These are phyloP conservation scores for Nepenthes mirabilis DNA, from an alignment of 148 eudicot species.

Conservation along the genomic window DNA sequence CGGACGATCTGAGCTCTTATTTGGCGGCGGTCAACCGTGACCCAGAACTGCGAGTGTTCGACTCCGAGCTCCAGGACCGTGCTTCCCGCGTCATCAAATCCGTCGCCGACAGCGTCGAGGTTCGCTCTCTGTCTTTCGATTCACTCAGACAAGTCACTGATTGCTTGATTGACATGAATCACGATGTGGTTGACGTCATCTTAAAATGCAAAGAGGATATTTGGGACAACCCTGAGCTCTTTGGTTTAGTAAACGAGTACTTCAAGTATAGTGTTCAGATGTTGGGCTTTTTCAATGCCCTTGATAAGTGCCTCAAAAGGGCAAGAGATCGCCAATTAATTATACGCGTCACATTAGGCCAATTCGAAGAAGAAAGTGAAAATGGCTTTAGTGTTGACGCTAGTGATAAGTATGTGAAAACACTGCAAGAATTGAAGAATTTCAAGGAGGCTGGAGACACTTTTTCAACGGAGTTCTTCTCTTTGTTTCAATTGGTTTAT, in stretches of 20 bases:
- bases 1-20: constrained; percentile 8
- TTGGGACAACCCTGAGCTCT: constrained; percentile 23
- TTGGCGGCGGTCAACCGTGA: constrained; percentile 19
- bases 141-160: constrained; percentile 18
- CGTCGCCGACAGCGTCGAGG: background rate
- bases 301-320: constrained; percentile 19
- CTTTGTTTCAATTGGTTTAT: constrained; percentile 13
- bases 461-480: constrained; percentile 17
- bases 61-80: constrained; percentile 14
- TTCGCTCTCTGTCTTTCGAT: constrained; percentile 18
- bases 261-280: constrained; percentile 25
- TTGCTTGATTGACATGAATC: constrained; percentile 21
- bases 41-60: constrained; percentile 19
- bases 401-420: constrained; percentile 15
- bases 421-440: constrained; percentile 17
- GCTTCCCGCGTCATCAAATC: constrained; percentile 11
- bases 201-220: constrained; percentile 21
- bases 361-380: constrained; percentile 20
- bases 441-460: constrained; percentile 26
- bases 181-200: constrained; percentile 19
- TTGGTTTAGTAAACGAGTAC: constrained; percentile 22
- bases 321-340: constrained; percentile 18
- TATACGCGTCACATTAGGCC: constrained; percentile 10
- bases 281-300: constrained; percentile 14
- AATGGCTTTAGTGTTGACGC: background rate